Conservation (phyloP, 2,329 filamentous ascomycete species). For the Sporothrix curviconia region DNA sequence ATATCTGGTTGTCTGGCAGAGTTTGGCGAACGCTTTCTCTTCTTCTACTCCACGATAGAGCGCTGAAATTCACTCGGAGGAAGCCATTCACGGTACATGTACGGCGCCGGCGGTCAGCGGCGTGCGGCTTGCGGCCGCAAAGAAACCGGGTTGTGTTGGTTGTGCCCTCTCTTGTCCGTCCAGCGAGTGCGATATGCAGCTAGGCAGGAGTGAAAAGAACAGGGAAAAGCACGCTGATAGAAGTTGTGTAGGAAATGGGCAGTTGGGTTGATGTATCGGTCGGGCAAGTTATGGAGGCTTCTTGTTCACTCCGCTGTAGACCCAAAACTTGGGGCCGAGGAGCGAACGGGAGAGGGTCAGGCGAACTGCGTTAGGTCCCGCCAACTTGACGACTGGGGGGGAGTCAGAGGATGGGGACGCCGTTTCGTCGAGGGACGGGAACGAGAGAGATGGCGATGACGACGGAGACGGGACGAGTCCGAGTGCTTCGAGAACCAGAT, state of each 20-base stretch:
- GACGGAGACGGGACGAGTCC: neutral
- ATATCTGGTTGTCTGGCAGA: neutral
- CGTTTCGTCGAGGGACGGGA: conserved; percentile 13
- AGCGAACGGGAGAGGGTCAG: conserved; percentile 79
- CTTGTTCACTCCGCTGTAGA: conserved; percentile 93
- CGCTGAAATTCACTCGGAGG: conserved; percentile 17
- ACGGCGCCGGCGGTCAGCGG: conserved; percentile 20
- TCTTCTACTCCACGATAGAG: conserved; percentile 18
- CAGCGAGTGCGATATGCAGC: conserved; percentile 11
- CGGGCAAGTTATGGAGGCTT: conserved; percentile 84
- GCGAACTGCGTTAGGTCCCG: conserved; percentile 45
- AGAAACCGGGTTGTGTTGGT: conserved; percentile 1
- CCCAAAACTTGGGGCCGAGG: conserved; percentile 86
- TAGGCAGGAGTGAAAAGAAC: conserved; percentile 3
- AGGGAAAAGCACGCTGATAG: neutral
- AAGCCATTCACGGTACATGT: conserved; percentile 20
- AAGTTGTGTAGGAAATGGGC: neutral
- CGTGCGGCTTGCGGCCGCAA: conserved; percentile 20
- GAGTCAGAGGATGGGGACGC: neutral
- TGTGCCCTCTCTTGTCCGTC: conserved; percentile 12
- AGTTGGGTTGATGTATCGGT: neutral
- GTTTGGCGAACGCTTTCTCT: conserved; percentile 1
- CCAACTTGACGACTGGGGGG: conserved; percentile 30
- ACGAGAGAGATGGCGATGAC: conserved; percentile 1
- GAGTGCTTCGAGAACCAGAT: neutral